These are phyloP conservation scores for Daldinia eschscholtzii DNA, from an alignment of 2,329 filamentous ascomycete species.

Conservation along the genomic window DNA sequence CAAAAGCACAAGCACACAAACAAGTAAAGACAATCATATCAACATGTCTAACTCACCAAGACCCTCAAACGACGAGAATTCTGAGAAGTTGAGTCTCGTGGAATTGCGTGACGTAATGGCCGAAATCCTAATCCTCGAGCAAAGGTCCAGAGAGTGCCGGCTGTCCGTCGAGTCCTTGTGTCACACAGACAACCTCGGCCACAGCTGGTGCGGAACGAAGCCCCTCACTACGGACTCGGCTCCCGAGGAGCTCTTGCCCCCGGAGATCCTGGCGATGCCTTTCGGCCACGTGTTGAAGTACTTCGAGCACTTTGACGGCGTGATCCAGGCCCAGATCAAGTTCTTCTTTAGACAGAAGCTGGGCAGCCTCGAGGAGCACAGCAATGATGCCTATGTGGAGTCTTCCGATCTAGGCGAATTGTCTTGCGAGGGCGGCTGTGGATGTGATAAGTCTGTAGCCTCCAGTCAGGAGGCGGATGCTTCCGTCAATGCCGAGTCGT, in stretches of 20 bases:
- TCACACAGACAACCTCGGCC: too few relatives aligned
- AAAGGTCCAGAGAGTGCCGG: too few relatives aligned
- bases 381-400: neutral
- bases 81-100: too few relatives aligned
- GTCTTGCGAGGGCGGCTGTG: too few relatives aligned
- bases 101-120: too few relatives aligned
- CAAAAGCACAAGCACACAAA: too few relatives aligned
- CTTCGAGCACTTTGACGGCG: neutral
- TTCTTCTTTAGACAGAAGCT: neutral
- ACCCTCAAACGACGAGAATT: neutral
- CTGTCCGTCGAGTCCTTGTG: too few relatives aligned
- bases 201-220: neutral
- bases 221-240: neutral
- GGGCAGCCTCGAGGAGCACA: neutral
- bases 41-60: neutral
- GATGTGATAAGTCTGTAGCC: too few relatives aligned
- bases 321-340: neutral
- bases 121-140: too few relatives aligned
- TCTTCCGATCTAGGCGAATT: neutral
- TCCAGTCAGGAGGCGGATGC: neutral
- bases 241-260: neutral
- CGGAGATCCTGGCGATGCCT: neutral
- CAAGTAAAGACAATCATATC: neutral
- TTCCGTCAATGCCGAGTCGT: neutral
- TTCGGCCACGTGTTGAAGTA: neutral